Percentiles rank a stretch among this genome's conserved stretches.
phyloP scores from a whole-genome alignment of 805 yeast genomes.

The Nakazawaea pomicola region DNA sequence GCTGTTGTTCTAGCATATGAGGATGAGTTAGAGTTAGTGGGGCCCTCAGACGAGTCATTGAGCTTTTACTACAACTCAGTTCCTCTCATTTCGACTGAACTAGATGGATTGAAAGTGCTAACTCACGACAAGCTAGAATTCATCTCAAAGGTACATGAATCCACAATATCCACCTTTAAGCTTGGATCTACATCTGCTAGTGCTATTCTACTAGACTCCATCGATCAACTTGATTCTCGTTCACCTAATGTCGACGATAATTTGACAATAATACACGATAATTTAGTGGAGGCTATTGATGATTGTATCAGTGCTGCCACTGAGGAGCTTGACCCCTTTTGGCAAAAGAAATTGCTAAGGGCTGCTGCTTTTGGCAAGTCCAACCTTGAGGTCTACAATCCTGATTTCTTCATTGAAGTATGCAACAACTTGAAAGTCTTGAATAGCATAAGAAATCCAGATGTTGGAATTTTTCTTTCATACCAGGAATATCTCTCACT shows the following conservation, averaged over 20 bases:
- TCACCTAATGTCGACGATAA: constrained; percentile 82
- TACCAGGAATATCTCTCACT: constrained; percentile 43
- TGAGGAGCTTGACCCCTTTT: constrained; percentile 67
- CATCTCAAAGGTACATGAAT: constrained; percentile 54
- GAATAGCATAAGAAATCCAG: constrained; percentile 60
- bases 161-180: constrained; percentile 59
- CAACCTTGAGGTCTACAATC: constrained; percentile 45
- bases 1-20: constrained; percentile 57
- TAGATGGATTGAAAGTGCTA: constrained; percentile 71
- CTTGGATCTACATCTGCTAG: constrained; percentile 84
- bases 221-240: constrained; percentile 56
- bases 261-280: constrained; percentile 46
- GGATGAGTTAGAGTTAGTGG: constrained; percentile 65
- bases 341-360: constrained; percentile 75
- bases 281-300: constrained; percentile 55
- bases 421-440: constrained; percentile 60
- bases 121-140: constrained; percentile 54
- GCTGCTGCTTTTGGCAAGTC: constrained; percentile 89
- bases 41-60: constrained; percentile 59
- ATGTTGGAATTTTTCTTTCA: constrained; percentile 68
- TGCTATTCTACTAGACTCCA: constrained; percentile 77
- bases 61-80: constrained; percentile 43
- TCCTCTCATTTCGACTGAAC: constrained; percentile 43
- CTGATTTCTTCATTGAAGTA: constrained; percentile 58
- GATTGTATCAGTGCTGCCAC: constrained; percentile 71